These are phyloP conservation scores for Myxozyma vanderwaltii DNA, from an alignment of 805 yeast species.

Conservation along the genomic window DNA sequence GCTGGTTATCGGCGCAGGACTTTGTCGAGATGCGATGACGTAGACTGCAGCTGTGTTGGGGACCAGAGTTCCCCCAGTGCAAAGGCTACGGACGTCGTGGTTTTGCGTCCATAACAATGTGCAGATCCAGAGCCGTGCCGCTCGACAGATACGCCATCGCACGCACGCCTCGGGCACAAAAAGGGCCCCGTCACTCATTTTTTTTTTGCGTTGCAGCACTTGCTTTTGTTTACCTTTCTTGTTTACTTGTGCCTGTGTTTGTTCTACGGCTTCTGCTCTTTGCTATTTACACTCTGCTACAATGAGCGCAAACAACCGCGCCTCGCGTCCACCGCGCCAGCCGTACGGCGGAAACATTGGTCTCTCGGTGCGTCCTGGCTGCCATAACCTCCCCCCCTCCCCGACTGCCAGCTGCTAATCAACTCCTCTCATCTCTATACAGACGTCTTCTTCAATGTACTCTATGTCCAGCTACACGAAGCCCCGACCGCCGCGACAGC, in stretches of 20 bases:
- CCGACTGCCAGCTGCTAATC: too few relatives aligned
- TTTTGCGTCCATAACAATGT: neutral
- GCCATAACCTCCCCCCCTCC: neutral
- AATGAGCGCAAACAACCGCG: conserved; percentile 7
- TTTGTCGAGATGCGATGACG: conserved; percentile 12
- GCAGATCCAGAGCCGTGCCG: conserved; percentile 8
- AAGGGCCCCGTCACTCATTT: neutral
- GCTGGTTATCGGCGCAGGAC: neutral
- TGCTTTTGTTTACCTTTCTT: neutral
- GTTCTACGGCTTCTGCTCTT: too few relatives aligned
- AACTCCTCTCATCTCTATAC: neutral
- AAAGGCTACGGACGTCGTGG: too few relatives aligned
- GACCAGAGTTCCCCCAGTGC: neutral
- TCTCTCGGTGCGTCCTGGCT: neutral
- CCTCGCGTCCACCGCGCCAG: conserved; percentile 13
- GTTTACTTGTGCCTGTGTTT: too few relatives aligned
- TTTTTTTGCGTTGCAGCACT: neutral
- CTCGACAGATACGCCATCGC: neutral
- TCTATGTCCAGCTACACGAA: neutral
- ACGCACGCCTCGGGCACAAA: neutral
- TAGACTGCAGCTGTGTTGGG: neutral
- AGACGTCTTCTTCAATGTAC: conserved; percentile 1
- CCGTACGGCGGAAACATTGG: conserved; percentile 15
- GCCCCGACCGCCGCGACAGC: conserved; percentile 8
- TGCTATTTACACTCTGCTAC: neutral